A percentile compares a stretch with the other conserved stretches of the same genome.
Evolutionary conservation across 768 basidiomycete genomes (phyloP).

Genomic region (Mycena pura): DNA sequence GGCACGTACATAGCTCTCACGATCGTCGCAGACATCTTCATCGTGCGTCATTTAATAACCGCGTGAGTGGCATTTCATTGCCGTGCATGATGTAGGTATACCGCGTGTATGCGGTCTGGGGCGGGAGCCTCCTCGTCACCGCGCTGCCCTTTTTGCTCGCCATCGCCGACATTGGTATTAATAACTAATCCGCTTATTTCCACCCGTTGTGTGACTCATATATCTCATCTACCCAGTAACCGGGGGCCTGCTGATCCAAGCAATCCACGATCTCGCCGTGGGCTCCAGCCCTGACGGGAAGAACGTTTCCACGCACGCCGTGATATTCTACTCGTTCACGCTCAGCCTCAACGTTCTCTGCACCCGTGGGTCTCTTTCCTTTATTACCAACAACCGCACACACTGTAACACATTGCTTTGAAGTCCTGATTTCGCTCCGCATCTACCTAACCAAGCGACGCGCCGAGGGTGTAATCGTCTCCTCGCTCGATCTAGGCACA

Average conservation of each 20-base stretch:
- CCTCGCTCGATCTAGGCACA: conserved; percentile 12
- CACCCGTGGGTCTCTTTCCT: conserved; percentile 6
- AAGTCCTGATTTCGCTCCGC: conserved; percentile 21
- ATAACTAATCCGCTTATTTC: no score
- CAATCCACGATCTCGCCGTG: conserved; percentile 15
- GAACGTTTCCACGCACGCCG: conserved; percentile 11
- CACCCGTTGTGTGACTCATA: neutral
- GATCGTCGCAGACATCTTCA: conserved; percentile 25
- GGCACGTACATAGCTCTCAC: conserved; percentile 25
- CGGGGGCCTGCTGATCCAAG: conserved; percentile 19
- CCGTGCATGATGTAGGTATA: conserved; percentile 3
- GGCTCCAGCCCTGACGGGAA: conserved; percentile 21
- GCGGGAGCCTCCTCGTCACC: neutral
- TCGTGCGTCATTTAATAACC: neutral
- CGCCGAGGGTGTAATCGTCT: neutral
- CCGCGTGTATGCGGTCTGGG: conserved; percentile 21
- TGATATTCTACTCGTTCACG: conserved; percentile 23
- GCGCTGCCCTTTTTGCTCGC: conserved; percentile 13
- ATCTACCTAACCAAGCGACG: conserved; percentile 19
- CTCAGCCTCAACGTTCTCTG: conserved; percentile 19
- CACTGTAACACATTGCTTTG: neutral
- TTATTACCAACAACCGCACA: no score
- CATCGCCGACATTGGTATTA: conserved; percentile 23
- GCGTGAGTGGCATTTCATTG: no score
- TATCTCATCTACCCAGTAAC: conserved; percentile 2